Base-by-base conservation (phyloP, 2,329 filamentous ascomycete genomes). In the Tolypocladium tundrense region DNA sequence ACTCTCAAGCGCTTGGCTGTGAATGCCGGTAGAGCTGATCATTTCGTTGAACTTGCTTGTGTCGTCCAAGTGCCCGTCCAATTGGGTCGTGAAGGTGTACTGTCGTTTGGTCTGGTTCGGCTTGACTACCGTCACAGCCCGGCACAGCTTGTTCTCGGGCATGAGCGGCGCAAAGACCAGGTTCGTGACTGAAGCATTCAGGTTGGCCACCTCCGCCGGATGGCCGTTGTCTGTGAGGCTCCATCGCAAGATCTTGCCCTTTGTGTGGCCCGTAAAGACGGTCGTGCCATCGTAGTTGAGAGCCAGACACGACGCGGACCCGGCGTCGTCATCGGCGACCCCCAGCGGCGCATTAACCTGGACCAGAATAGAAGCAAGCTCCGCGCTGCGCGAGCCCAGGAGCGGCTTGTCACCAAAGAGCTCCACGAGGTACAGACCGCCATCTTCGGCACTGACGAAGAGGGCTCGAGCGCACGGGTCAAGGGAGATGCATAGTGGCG, bases 381-480 rank as follows among this genome's bases (percentile, higher is more conserved):
- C 80, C 7, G 76, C 67, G 61, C 75, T 75, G 61, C 72, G 77
- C 66, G 73, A 74, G 64, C 77, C 76, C 75, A 93, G 68, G 21
- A 84, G 70, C 4, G 80, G 76, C 65, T 78, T 78, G 31, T 80
- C 75, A 43, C 77, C 77, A 60, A 83, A 81, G 53, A 97, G 83
- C 66, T 96, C 89, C 21, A 96, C 76, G 16, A 89, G 80, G 69
- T 91, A 93, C 21, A 97, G 75, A 56, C 85, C 88, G 24, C 90
- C 89, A 68, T 95, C 88, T 56, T 90, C 87, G 63, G 90, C 88
- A 3, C 88, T 88, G 51, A 88, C 83, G 66, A 92, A 96, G 59
- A 94, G 84, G 5, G 88, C 91, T 56, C 93, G 83, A 62, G 93
- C 88, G 60, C 87, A 90, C 0, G 92, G 88, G 70, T 97, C 94